These are phyloP conservation scores for Filobasidium wieringae DNA, from an alignment of 768 basidiomycete genomes.

Conservation along the genomic window DNA sequence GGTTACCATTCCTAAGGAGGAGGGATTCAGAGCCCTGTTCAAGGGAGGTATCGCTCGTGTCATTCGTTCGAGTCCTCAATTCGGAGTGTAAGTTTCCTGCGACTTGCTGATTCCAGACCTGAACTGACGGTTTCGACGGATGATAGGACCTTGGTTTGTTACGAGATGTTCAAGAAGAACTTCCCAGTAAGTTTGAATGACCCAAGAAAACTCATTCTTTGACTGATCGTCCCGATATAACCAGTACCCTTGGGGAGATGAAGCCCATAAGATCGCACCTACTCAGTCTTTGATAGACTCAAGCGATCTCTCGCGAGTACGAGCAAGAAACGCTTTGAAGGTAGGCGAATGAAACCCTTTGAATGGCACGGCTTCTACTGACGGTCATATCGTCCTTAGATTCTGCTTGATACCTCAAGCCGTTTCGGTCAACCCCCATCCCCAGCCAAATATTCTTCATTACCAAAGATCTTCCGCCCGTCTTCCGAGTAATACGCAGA, in stretches of 20 bases:
- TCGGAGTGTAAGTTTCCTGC: slow-evolving; percentile 52
- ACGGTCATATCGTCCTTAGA: slow-evolving; percentile 4
- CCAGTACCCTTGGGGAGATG: slow-evolving; percentile 57
- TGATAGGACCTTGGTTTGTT: slow-evolving; percentile 19
- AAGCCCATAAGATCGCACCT: slow-evolving; percentile 40
- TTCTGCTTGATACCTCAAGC: slow-evolving; percentile 34
- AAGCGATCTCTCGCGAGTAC: slow-evolving; percentile 76
- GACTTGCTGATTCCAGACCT: neutral
- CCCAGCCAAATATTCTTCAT: slow-evolving; percentile 14
- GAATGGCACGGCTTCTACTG: neutral
- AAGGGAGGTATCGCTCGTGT: slow-evolving; percentile 84
- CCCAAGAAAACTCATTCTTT: neutral
- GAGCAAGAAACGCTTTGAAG: slow-evolving; percentile 90
- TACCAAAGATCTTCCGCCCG: slow-evolving; percentile 19
- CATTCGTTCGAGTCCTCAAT: slow-evolving; percentile 50
- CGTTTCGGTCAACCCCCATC: slow-evolving; percentile 26
- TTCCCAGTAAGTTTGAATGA: slow-evolving; percentile 19
- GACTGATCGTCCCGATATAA: slow-evolving; percentile 16
- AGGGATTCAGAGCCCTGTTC: slow-evolving; percentile 55
- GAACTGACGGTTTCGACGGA: neutral
- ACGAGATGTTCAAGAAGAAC: slow-evolving; percentile 30
- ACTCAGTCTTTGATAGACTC: slow-evolving; percentile 57
- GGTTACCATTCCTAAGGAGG: slow-evolving; percentile 65
- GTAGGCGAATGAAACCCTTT: neutral
- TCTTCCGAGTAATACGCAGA: neutral